A percentile compares a stretch with the other conserved stretches of the same genome.
These are phyloP conservation scores for Fusarium brevicatenulatum DNA, from an alignment of 2,329 filamentous ascomycete species.

Conservation along the genomic window DNA sequence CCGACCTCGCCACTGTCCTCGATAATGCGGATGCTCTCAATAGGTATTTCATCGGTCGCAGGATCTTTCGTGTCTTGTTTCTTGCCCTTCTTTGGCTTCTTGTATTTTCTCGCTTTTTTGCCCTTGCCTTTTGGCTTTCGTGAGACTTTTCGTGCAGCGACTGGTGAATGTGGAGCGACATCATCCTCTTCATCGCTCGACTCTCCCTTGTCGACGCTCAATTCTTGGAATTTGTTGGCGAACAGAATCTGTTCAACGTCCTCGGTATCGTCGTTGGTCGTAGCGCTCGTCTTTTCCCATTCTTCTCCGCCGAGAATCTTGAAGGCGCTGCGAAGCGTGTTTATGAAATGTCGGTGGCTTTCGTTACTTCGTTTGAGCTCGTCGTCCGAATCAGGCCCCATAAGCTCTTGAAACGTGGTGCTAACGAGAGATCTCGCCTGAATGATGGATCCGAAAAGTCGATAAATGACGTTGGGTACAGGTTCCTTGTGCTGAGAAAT, in stretches of 20 bases:
- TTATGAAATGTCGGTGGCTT: conserved; percentile 56
- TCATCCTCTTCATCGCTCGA: conserved; percentile 17
- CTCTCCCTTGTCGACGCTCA: conserved; percentile 5
- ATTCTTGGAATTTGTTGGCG: conserved; percentile 28
- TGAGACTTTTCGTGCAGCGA: not conserved
- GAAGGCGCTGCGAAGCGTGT: conserved; percentile 52
- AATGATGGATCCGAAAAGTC: conserved; percentile 53
- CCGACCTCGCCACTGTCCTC: conserved; percentile 47
- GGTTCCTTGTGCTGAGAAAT: conserved; percentile 50
- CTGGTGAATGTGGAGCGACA: not conserved
- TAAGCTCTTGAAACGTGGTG: conserved; percentile 47
- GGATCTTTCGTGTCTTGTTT: conserved; percentile 30
- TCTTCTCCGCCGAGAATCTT: conserved; percentile 47
- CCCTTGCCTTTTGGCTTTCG: conserved; percentile 6
- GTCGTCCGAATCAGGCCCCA: conserved; percentile 46
- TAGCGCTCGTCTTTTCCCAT: conserved; percentile 18
- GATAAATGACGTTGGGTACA: conserved; percentile 49
- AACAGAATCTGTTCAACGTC: conserved; percentile 21
- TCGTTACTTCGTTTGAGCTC: conserved; percentile 49
- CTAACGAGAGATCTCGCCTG: conserved; percentile 46
- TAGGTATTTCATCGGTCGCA: conserved; percentile 50
- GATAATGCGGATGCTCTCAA: conserved; percentile 58
- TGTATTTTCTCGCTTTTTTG: conserved; percentile 13
- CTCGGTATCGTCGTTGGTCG: conserved; percentile 24
- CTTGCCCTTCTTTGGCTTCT: conserved; percentile 33